Conservation (phyloP, 495 filamentous ascomycete species). For the Penicillium robsamsonii region DNA sequence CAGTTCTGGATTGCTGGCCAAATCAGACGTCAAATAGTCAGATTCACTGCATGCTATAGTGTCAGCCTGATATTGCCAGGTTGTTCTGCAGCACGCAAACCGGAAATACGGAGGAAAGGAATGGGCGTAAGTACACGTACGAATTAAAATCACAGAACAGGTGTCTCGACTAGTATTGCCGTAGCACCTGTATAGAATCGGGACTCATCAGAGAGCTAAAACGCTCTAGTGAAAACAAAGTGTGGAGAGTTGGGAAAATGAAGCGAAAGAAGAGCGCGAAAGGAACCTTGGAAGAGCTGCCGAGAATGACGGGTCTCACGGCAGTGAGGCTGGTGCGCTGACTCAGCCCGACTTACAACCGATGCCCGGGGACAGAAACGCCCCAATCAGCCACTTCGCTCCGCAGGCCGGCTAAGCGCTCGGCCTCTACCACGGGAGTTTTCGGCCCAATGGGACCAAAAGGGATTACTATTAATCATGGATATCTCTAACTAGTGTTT, state of each 20-base stretch:
- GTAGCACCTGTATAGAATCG: slow-evolving; percentile 45
- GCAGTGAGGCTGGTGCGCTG: slow-evolving; percentile 28
- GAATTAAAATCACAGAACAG: slow-evolving; percentile 27
- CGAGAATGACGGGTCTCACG: slow-evolving; percentile 23
- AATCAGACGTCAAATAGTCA: slow-evolving; percentile 13
- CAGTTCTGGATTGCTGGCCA: slow-evolving; percentile 6
- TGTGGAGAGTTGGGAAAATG: slow-evolving; percentile 14
- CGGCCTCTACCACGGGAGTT: slow-evolving; percentile 25
- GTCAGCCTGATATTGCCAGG: slow-evolving; percentile 26
- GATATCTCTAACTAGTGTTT: background rate
- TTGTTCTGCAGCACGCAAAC: slow-evolving; percentile 24
- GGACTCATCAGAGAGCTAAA: slow-evolving; percentile 49
- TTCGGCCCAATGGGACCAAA: slow-evolving; percentile 26
- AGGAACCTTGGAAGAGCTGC: slow-evolving; percentile 14
- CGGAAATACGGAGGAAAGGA: slow-evolving; percentile 38
- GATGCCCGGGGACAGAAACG: slow-evolving; percentile 6
- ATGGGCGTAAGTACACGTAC: slow-evolving; percentile 20
- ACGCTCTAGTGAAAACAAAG: slow-evolving; percentile 31
- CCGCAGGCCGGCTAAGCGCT: slow-evolving; percentile 24
- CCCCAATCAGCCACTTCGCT: slow-evolving; percentile 14
- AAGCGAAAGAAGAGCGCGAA: slow-evolving; percentile 17
- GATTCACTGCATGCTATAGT: slow-evolving; percentile 9
- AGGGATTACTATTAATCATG: slow-evolving; percentile 16
- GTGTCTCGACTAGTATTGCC: slow-evolving; percentile 49
- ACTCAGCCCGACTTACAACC: slow-evolving; percentile 29